Base-by-base conservation (phyloP, 305 asterid species). In the Coffea humblotiana region DNA sequence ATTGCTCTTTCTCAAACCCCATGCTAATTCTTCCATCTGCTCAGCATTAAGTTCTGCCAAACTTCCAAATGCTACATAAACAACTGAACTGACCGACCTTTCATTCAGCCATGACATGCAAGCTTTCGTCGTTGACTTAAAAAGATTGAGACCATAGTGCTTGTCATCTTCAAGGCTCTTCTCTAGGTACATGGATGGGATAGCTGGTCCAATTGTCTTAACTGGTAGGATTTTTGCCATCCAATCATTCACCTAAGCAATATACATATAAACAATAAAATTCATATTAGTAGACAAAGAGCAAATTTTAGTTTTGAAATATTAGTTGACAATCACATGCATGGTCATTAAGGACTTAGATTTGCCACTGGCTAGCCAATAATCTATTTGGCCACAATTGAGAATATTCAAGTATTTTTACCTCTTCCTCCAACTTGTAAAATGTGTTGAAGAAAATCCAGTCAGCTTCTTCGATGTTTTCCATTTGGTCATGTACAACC, bases 391-490 rank as follows among this genome's bases (percentile, higher is more conserved):
- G 58, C 5, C 13, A 12, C 0, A 52, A 13, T 16, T 18, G 15
- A 13, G 19, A 2, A 52, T 15, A 18, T 35, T 21, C 52, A 88
- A 92, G 88, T 88, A 85, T 78, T 86, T 19, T 48, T 88, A 92
- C 83, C 88, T 72, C 72, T 77, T 71, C 92, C 87, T 37, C 43
- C 6, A 37, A 37, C 43, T 37, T 37, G 43, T 37, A 37, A 37
- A 37, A 37, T 3, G 43, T 37, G 43, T 37, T 37, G 43, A 37
- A 37, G 43, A 37, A 37, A 37, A 37, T 37, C 43, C 43, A 37
- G 35, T 86, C 87, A 0, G 81, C 90, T 8, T 72, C 73, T 8
- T 90, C 86, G 48, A 90, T 70, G 19, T 85, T 82, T 21, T 3
- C 49, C 84, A 72, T 80, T 80, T 14, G 85, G 15, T 52, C 58